Base-by-base conservation (phyloP, 2,329 filamentous ascomycete genomes). In the Colletotrichum sp. region DNA sequence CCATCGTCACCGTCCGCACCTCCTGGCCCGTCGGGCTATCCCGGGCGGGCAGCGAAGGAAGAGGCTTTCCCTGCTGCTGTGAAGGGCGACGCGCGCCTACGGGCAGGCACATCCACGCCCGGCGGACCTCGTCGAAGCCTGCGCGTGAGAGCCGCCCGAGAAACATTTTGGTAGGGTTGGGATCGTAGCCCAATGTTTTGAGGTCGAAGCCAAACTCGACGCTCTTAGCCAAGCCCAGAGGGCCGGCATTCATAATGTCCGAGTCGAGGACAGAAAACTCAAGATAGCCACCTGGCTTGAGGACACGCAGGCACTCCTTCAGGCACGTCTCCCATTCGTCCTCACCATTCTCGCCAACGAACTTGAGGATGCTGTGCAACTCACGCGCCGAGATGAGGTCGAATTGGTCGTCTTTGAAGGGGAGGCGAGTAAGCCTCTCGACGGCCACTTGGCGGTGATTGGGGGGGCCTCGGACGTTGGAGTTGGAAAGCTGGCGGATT, bases 121-220 rank as follows among this genome's bases (percentile, higher is more conserved):
- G 93, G 82, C 95, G 95, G 77, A 96, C 90, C 55, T 94, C 90
- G n/a, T 90, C 89, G 82, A 98, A 99, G 15, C 95, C 95, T 15
- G 93, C 92, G 69, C 92, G 91, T 71, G 90, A 88, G 55, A 99
- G 89, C 64, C 96, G 92, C 21, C 90, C 87, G 4, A 98, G 88
- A 88, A 96, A 99, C 73, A 90, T 90, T 85, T 95, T 96, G 16
- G 95, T 97, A 0, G 96, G 95, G 68, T 89, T 89, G 3, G 96
- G 93, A 83, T 99, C 97, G 83, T 98, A 99, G 34, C 96, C 96
- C 5, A 96, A 91, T 0, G 95, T 96, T 85, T 94, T 95, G 76
- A 99, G 93, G 68, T 95, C 93, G 88, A 97, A 98, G 55, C 94
- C 94, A 82, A 99, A 99, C 85, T 99, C 96, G 71, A 98, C 95